These are phyloP conservation scores for Neofusicoccum parvum DNA, from an alignment of 2,329 filamentous ascomycete species.

Conservation along the genomic window DNA sequence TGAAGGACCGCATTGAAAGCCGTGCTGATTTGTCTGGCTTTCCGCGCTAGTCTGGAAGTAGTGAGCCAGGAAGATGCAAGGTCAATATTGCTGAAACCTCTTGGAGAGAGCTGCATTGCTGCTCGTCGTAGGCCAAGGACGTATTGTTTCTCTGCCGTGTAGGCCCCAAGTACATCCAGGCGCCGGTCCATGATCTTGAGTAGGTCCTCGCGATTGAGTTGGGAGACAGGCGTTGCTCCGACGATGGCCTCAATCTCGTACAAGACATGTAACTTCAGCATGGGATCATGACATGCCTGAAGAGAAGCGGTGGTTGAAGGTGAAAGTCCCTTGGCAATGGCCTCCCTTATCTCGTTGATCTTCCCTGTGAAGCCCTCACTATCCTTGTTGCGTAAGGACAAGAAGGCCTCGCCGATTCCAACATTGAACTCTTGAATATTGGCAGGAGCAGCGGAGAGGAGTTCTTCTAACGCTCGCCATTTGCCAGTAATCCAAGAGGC, in stretches of 20 bases:
- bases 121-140: slow-evolving; percentile 83
- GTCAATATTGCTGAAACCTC: slow-evolving; percentile 69
- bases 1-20: slow-evolving; percentile 94
- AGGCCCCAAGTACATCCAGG: slow-evolving; percentile 87
- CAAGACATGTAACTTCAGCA: slow-evolving; percentile 84
- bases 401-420: slow-evolving; percentile 69
- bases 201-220: slow-evolving; percentile 37
- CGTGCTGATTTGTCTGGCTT: slow-evolving; percentile 78
- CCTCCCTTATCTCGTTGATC: slow-evolving; percentile 67
- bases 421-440: slow-evolving; percentile 73
- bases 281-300: slow-evolving; percentile 78
- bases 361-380: slow-evolving; percentile 56
- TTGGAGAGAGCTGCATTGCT: slow-evolving; percentile 78
- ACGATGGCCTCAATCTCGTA: slow-evolving; percentile 83
- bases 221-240: slow-evolving; percentile 34
- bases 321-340: slow-evolving; percentile 74
- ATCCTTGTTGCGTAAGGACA: slow-evolving; percentile 60
- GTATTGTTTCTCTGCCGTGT: slow-evolving; percentile 91
- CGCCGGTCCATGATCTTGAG: slow-evolving; percentile 68
- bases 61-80: slow-evolving; percentile 84
- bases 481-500: slow-evolving; percentile 87
- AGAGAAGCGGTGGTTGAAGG: slow-evolving; percentile 77
- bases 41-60: slow-evolving; percentile 82
- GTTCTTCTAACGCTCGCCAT: slow-evolving; percentile 74
- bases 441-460: slow-evolving; percentile 53